phyloP scores from a whole-genome alignment of 2,329 filamentous ascomycete genomes.

The Remersonia thermophila region DNA sequence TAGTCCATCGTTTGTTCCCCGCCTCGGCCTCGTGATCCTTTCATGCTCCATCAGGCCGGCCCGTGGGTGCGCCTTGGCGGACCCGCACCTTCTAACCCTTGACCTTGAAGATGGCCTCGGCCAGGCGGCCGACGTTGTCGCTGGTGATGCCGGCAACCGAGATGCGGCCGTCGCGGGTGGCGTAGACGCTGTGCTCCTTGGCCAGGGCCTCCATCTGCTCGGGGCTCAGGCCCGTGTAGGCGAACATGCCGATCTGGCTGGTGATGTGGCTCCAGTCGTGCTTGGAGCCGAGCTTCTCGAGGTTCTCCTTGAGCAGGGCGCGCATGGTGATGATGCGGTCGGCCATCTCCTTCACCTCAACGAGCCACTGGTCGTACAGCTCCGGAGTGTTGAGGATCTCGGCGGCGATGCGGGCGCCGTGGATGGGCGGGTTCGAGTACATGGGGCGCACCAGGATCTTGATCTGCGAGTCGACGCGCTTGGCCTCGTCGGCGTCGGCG shows the following conservation, averaged over 20 bases:
- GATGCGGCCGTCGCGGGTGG: constrained; percentile 83
- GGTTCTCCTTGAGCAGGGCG: constrained; percentile 81
- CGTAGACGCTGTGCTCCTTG: constrained; percentile 95
- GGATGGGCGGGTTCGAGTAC: constrained; percentile 96
- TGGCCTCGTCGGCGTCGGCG: constrained; percentile 78
- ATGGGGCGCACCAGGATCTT: constrained; percentile 95
- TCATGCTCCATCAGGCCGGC: constrained; percentile 5
- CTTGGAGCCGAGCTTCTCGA: constrained; percentile 88
- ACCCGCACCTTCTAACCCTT: constrained; percentile 41
- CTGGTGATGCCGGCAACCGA: constrained; percentile 74
- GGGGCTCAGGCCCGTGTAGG: constrained; percentile 84
- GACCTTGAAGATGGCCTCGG: constrained; percentile 74
- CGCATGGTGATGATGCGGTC: constrained; percentile 99
- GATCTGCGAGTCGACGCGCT: constrained; percentile 91
- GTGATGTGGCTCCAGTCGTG: constrained; percentile 99
- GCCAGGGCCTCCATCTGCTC: constrained; percentile 86
- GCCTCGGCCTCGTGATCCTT: no score
- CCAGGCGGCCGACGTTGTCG: constrained; percentile 67
- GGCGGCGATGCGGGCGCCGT: constrained; percentile 87
- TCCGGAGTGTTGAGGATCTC: constrained; percentile 77
- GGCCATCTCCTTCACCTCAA: constrained; percentile 96
- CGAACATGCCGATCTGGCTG: constrained; percentile 98
- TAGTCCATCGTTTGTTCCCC: not conserved
- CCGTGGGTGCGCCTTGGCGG: constrained; percentile 1
- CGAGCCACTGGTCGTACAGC: constrained; percentile 88